Conservation (phyloP, 345 rosid species). For the Noccaea caerulescens region DNA sequence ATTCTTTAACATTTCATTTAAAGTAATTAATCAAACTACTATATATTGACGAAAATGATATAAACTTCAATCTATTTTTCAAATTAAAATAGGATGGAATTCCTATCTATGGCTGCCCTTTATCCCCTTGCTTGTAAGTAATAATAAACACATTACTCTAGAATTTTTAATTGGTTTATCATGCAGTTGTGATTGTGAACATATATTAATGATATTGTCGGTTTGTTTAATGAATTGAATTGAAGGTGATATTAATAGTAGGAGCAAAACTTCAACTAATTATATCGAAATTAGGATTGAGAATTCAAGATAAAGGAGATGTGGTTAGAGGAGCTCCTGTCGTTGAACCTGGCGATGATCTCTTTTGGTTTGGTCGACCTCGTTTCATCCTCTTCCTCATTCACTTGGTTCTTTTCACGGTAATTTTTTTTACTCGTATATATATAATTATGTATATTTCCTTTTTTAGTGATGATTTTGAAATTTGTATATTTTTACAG, state of each 20-base stretch:
- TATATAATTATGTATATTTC: background rate
- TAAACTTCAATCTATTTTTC: background rate
- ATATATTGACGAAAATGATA: background rate
- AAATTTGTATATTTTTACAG: slow-evolving; percentile 43
- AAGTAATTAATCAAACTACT: background rate
- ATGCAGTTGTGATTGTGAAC: slow-evolving; percentile 4
- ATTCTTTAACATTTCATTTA: slow-evolving; percentile 11
- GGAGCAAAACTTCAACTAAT: slow-evolving; percentile 89
- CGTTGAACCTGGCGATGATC: slow-evolving; percentile 87
- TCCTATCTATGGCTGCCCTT: slow-evolving; percentile 85
- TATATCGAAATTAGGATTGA: slow-evolving; percentile 79
- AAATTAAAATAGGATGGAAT: slow-evolving; percentile 57
- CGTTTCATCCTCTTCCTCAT: slow-evolving; percentile 82
- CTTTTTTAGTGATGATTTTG: background rate
- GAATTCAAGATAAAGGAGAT: slow-evolving; percentile 79
- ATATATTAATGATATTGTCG: background rate
- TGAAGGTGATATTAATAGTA: slow-evolving; percentile 57
- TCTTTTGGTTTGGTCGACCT: slow-evolving; percentile 95
- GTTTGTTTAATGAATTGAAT: background rate
- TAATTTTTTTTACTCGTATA: slow-evolving; percentile 24
- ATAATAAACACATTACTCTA: background rate
- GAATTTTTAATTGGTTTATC: background rate
- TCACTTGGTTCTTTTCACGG: slow-evolving; percentile 92
- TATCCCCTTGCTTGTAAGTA: slow-evolving; percentile 79
- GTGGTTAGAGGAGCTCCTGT: slow-evolving; percentile 93